Evolutionary conservation across 306 rosid species (phyloP).

Genomic region (Trifolium fragiferum): DNA sequence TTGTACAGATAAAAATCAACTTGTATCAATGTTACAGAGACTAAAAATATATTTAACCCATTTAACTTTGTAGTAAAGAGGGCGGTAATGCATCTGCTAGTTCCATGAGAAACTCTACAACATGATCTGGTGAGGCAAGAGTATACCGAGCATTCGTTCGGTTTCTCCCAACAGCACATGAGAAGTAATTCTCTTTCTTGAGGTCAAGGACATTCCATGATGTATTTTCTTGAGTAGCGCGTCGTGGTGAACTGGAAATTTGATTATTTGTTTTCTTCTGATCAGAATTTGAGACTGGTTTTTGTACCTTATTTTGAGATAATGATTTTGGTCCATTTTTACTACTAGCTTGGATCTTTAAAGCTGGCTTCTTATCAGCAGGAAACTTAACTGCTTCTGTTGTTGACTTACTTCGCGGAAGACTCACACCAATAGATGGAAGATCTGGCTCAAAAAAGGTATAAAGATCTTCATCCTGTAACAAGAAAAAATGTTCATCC

Average conservation of each 20-base stretch:
- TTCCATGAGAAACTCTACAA: constrained; percentile 69
- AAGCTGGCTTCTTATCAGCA: constrained; percentile 58
- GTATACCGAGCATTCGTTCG: constrained; percentile 78
- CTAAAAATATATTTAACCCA: neutral
- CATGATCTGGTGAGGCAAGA: constrained; percentile 74
- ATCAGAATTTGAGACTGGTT: constrained; percentile 50
- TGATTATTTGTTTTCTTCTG: constrained; percentile 62
- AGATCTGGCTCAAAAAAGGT: constrained; percentile 94
- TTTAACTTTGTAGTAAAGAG: neutral
- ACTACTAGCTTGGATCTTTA: constrained; percentile 49
- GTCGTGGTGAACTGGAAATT: constrained; percentile 45
- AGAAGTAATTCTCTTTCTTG: constrained; percentile 87
- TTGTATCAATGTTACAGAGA: neutral
- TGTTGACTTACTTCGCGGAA: constrained; percentile 54
- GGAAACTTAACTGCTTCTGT: constrained; percentile 60
- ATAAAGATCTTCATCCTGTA: constrained; percentile 94
- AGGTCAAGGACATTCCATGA: constrained; percentile 95
- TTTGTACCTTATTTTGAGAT: constrained; percentile 56
- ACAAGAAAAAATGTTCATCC: constrained; percentile 6
- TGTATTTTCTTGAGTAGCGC: constrained; percentile 65
- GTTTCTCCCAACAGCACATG: constrained; percentile 85
- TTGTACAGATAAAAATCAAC: neutral
- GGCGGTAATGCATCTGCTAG: neutral
- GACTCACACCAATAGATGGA: constrained; percentile 52
- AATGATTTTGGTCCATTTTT: constrained; percentile 59